A percentile compares a stretch with the other conserved stretches of the same genome.
Conservation (phyloP, 2,329 filamentous ascomycete species). For the Trichoderma simmonsii region DNA sequence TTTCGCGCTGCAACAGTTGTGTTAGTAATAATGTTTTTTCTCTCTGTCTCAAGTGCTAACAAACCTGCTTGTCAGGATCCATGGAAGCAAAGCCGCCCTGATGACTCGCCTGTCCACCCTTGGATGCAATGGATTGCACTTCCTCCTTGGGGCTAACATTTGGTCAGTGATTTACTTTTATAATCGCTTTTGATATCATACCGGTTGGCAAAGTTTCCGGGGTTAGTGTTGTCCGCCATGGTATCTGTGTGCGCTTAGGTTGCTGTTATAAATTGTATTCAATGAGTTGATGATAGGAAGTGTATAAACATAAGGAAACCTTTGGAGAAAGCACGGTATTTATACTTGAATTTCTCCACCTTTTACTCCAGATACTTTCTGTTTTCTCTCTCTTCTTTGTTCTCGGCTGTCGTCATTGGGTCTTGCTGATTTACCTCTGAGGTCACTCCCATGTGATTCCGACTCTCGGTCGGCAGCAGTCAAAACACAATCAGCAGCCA, state of each 20-base stretch:
- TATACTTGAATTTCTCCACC: neutral
- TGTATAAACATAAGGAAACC: fast-evolving
- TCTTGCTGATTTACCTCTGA: neutral
- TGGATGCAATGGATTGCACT: slow-evolving; percentile 41
- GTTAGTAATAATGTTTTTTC: neutral
- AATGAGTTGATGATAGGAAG: too few relatives aligned
- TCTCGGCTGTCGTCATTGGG: neutral
- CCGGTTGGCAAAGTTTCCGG: slow-evolving; percentile 31
- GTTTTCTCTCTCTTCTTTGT: neutral
- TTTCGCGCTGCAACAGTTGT: slow-evolving; percentile 41
- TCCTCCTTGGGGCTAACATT: slow-evolving; percentile 37
- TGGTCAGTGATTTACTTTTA: neutral
- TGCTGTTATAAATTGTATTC: neutral
- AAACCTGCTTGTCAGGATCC: slow-evolving; percentile 40
- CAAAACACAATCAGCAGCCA: neutral
- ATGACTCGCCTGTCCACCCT: slow-evolving; percentile 41
- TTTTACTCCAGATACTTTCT: neutral
- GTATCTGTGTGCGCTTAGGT: slow-evolving; percentile 41
- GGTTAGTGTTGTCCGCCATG: slow-evolving; percentile 71
- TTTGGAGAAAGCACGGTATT: neutral
- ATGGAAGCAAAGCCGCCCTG: slow-evolving; percentile 39
- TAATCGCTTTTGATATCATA: neutral
- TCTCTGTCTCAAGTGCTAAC: slow-evolving; percentile 21
- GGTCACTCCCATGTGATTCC: neutral
- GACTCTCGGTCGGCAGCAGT: neutral